These are phyloP conservation scores for Podochytrium sp. DNA, from an alignment of 192 early-diverging fungal species.

Conservation along the genomic window DNA sequence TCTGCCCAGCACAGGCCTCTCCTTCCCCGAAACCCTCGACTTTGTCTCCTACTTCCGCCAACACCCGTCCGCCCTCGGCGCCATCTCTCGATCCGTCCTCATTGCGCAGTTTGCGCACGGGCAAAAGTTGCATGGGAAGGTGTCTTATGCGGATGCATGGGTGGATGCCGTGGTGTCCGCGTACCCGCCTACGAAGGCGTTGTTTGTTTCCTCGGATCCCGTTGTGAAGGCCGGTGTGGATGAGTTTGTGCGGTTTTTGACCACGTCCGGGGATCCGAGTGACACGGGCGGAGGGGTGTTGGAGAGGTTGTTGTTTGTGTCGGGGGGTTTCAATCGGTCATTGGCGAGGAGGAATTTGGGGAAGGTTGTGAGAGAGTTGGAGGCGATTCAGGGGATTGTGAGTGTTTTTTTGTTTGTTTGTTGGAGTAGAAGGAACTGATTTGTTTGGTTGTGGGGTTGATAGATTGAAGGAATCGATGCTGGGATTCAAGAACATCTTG, in stretches of 20 bases:
- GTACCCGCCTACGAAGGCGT: background rate
- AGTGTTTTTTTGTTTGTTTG: too few relatives aligned
- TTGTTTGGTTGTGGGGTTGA: too few relatives aligned
- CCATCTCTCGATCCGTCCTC: background rate
- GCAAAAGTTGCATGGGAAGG: conserved; percentile 1
- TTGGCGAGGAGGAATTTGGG: conserved; percentile 23
- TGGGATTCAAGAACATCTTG: conserved; percentile 10
- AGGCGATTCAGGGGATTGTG: conserved; percentile 20
- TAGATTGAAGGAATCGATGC: conserved; percentile 28
- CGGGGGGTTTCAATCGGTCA: conserved; percentile 25
- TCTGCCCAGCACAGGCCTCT: background rate
- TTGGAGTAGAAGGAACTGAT: too few relatives aligned
- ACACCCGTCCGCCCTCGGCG: background rate
- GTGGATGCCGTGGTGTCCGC: background rate
- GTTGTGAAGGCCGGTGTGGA: background rate
- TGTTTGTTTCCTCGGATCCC: conserved; percentile 3
- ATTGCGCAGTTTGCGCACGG: background rate
- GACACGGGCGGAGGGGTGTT: background rate
- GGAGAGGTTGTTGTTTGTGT: conserved; percentile 9
- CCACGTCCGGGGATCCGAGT: background rate
- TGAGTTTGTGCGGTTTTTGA: conserved; percentile 1
- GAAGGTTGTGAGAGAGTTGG: conserved; percentile 24
- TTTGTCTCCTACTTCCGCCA: background rate
- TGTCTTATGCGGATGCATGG: background rate
- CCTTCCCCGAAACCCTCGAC: background rate